phyloP scores from a whole-genome alignment of 805 yeast species.

The Metschnikowia kofuensis region DNA sequence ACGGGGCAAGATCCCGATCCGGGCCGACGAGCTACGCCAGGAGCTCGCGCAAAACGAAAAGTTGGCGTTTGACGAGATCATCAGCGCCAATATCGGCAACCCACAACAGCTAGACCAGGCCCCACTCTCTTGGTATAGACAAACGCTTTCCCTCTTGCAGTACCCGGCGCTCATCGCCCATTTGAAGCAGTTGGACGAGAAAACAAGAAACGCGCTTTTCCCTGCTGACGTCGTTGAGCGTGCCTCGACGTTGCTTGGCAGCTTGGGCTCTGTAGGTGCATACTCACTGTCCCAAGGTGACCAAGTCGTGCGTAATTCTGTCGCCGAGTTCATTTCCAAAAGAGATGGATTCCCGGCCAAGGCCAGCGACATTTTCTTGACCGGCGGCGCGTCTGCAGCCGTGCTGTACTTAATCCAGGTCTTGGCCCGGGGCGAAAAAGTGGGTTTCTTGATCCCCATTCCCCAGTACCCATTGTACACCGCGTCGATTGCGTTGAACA shows the following conservation, averaged over 20 bases:
- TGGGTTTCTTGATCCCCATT: slow-evolving; percentile 89
- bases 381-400: slow-evolving; percentile 94
- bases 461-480: slow-evolving; percentile 98
- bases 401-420: slow-evolving; percentile 77
- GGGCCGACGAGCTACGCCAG: slow-evolving; percentile 78
- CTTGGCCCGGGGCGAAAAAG: slow-evolving; percentile 59
- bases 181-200: slow-evolving; percentile 21
- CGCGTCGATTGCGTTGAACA: slow-evolving; percentile 84
- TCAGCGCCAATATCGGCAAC: slow-evolving; percentile 93
- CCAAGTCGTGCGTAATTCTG: slow-evolving; percentile 62
- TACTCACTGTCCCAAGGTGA: slow-evolving; percentile 94
- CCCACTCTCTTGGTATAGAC: slow-evolving; percentile 94
- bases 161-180: slow-evolving; percentile 64
- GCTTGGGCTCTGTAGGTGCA: slow-evolving; percentile 87
- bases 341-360: slow-evolving; percentile 72
- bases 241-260: slow-evolving; percentile 57
- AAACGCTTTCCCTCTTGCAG: slow-evolving; percentile 81
- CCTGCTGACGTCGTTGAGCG: slow-evolving; percentile 73
- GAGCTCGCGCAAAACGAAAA: slow-evolving; percentile 50
- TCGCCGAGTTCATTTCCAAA: slow-evolving; percentile 72
- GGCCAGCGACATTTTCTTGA: slow-evolving; percentile 74
- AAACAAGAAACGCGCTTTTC: slow-evolving; percentile 28
- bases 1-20: slow-evolving; percentile 88
- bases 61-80: slow-evolving; percentile 73
- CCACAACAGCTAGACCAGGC: slow-evolving; percentile 96